Evolutionary conservation across 495 filamentous ascomycete species (phyloP).

Genomic region (Articulospora tetracladia): DNA sequence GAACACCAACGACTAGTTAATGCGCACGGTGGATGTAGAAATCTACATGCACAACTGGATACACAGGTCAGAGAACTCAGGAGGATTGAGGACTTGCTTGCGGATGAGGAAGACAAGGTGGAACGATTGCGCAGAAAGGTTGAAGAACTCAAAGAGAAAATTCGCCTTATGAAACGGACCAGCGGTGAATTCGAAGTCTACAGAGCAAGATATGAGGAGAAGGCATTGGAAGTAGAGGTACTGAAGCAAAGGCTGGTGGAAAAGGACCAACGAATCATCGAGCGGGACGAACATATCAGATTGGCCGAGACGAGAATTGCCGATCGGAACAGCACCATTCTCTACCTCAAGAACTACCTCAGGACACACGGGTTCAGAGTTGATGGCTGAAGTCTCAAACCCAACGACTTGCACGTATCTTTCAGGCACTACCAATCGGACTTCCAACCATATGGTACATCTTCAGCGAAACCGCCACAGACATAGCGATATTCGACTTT

Average conservation of each 20-base stretch:
- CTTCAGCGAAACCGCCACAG: neutral
- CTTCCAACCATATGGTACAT: neutral
- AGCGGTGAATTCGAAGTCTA: constrained; percentile 34
- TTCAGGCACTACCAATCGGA: neutral
- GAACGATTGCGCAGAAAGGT: constrained; percentile 52
- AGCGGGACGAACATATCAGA: constrained; percentile 43
- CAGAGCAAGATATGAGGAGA: constrained; percentile 44
- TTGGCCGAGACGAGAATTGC: constrained; percentile 54
- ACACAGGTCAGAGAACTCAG: constrained; percentile 8
- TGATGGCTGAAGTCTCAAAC: constrained; percentile 6
- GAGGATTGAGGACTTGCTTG: constrained; percentile 41
- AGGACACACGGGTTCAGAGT: constrained; percentile 14
- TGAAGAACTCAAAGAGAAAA: constrained; percentile 52
- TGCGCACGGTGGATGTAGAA: constrained; percentile 15
- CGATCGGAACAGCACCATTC: constrained; percentile 45
- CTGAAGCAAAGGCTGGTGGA: constrained; percentile 49
- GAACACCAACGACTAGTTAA: constrained; percentile 9
- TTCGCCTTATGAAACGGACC: constrained; percentile 39
- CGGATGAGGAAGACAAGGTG: constrained; percentile 53
- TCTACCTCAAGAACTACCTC: constrained; percentile 14
- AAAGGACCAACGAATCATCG: constrained; percentile 39
- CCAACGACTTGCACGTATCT: neutral
- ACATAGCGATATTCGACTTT: neutral
- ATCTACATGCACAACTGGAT: constrained; percentile 10
- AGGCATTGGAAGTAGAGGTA: constrained; percentile 53